Conservation (phyloP, 2,329 filamentous ascomycete species). For the Magnaporthiopsis incrustans region DNA sequence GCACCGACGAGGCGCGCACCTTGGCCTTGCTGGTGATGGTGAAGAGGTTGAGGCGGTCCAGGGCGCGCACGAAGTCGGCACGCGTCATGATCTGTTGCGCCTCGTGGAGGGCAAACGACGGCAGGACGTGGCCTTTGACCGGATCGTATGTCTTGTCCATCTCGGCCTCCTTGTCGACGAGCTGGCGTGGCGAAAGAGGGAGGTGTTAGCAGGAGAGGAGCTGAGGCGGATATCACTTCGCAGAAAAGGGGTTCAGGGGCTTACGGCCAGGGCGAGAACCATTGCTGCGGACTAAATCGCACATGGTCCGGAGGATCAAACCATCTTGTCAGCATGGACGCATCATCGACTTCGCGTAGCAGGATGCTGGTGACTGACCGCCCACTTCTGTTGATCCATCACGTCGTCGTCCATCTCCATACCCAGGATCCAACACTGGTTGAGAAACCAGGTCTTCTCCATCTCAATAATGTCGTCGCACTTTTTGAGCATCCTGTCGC, state of each 20-base stretch:
- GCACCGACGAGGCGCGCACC: conserved; percentile 87
- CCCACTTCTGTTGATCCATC: conserved; percentile 77
- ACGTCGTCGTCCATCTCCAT: conserved; percentile 62
- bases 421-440: conserved; percentile 68
- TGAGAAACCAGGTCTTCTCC: conserved; percentile 71
- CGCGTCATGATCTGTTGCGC: conserved; percentile 92
- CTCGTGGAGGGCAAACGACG: conserved; percentile 71
- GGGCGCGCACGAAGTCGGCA: conserved; percentile 84
- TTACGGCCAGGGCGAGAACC: conserved; percentile 72
- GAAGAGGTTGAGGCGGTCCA: conserved; percentile 92
- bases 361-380: conserved; percentile 44
- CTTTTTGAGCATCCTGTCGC: conserved; percentile 66
- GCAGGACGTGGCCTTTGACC: conserved; percentile 64
- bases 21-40: conserved; percentile 82
- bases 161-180: conserved; percentile 72
- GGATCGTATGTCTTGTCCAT: conserved; percentile 60
- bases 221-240: not conserved
- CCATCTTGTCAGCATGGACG: not conserved
- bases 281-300: conserved; percentile 65
- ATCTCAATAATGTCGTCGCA: conserved; percentile 59
- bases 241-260: not conserved
- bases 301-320: not conserved
- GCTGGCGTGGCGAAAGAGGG: conserved; percentile 17
- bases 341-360: not conserved
- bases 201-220: not conserved